Evolutionary conservation across 257 asterid genomes (phyloP).

Genomic region (Apocynum venetum): DNA sequence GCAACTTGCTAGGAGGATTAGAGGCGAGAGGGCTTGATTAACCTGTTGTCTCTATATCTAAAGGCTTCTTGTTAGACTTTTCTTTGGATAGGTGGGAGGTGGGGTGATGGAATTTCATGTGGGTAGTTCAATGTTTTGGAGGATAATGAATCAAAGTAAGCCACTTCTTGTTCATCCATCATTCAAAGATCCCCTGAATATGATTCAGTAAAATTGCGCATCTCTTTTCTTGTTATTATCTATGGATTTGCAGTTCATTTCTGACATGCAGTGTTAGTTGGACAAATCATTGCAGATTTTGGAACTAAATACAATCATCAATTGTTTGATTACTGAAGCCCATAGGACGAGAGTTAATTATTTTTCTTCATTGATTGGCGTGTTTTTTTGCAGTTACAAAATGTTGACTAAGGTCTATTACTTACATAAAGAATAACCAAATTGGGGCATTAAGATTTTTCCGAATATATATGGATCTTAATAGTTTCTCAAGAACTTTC

Average conservation of each 20-base stretch:
- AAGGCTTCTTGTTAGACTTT: not conserved
- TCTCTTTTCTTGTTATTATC: too few relatives aligned
- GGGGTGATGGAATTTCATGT: not conserved
- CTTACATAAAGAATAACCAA: too few relatives aligned
- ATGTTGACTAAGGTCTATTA: too few relatives aligned
- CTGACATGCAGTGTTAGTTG: not conserved
- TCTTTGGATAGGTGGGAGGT: not conserved
- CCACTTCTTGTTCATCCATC: not conserved
- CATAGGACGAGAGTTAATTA: too few relatives aligned
- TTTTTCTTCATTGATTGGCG: too few relatives aligned
- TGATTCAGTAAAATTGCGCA: not conserved
- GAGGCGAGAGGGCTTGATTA: constrained; percentile 59
- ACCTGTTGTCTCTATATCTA: not conserved
- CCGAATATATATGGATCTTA: too few relatives aligned
- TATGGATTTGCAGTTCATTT: not conserved
- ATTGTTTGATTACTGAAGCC: too few relatives aligned
- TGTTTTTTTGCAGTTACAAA: too few relatives aligned
- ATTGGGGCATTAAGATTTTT: too few relatives aligned
- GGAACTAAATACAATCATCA: too few relatives aligned
- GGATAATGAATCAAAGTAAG: not conserved
- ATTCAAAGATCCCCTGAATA: not conserved
- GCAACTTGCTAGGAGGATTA: constrained; percentile 65
- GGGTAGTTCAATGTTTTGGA: not conserved
- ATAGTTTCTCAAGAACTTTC: too few relatives aligned
- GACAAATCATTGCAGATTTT: too few relatives aligned